phyloP scores from a whole-genome alignment of 2,329 filamentous ascomycete species.

The Fonsecaea multimorphosa region DNA sequence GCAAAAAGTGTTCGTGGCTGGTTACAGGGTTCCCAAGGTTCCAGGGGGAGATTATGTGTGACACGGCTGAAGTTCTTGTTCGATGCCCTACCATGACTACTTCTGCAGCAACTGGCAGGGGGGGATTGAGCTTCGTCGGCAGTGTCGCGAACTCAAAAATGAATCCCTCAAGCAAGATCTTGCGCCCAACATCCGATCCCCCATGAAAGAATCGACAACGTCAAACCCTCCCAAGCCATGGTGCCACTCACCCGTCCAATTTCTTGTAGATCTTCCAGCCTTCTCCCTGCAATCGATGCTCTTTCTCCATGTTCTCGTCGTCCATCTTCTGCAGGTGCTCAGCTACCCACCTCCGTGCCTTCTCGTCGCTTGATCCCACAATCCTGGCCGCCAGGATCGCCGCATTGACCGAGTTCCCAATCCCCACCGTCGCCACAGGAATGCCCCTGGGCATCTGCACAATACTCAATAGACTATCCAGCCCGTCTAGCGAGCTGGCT shows the following conservation, averaged over 20 bases:
- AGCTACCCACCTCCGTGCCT: conserved; percentile 35
- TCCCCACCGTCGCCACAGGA: conserved; percentile 72
- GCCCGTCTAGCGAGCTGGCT: conserved; percentile 69
- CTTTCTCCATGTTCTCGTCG: conserved; percentile 40
- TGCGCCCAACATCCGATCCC: not conserved
- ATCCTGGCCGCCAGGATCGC: conserved; percentile 70
- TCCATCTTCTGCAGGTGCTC: conserved; percentile 39
- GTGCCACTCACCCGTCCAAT: conserved; percentile 28
- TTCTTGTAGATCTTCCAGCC: conserved; percentile 41
- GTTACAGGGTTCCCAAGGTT: not conserved
- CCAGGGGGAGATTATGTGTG: not conserved
- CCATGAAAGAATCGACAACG: not conserved
- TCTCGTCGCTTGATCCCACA: conserved; percentile 52
- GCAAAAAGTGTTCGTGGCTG: not conserved
- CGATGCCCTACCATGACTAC: not conserved
- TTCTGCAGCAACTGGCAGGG: not conserved
- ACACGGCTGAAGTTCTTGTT: not conserved
- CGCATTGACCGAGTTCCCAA: conserved; percentile 75
- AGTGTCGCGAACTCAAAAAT: not conserved
- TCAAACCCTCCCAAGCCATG: not conserved
- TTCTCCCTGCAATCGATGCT: conserved; percentile 34
- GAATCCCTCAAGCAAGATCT: not conserved
- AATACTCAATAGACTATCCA: conserved; percentile 69
- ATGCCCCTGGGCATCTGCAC: conserved; percentile 75
- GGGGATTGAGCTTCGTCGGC: not conserved